These are phyloP conservation scores for Danielozyma ontarioensis DNA, from an alignment of 805 yeast species.

Conservation along the genomic window DNA sequence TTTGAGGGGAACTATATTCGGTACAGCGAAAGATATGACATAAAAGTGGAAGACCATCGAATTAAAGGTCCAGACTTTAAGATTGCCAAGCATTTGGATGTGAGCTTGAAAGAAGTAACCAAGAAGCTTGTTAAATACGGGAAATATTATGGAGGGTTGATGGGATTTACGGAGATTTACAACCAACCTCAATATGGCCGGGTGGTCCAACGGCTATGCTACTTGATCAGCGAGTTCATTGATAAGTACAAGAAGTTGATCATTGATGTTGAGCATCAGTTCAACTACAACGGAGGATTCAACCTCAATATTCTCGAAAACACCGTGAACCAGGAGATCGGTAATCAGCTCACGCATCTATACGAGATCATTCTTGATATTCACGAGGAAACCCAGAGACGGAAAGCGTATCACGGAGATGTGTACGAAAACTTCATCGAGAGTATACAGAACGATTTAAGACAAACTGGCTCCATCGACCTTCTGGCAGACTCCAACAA, in stretches of 20 bases:
- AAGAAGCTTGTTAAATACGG: constrained; percentile 59
- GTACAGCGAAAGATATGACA: constrained; percentile 58
- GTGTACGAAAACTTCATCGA: constrained; percentile 28
- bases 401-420: constrained; percentile 16
- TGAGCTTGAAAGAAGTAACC: constrained; percentile 66
- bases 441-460: constrained; percentile 36
- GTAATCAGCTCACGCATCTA: constrained; percentile 43
- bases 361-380: constrained; percentile 53
- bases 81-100: constrained; percentile 67
- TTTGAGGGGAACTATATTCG: constrained; percentile 75
- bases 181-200: constrained; percentile 56
- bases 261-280: constrained; percentile 49
- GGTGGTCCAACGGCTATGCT: constrained; percentile 69
- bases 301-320: constrained; percentile 55
- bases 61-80: constrained; percentile 71
- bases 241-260: constrained; percentile 23
- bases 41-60: constrained; percentile 31
- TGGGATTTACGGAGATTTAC: constrained; percentile 57
- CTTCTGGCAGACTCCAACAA: constrained; percentile 45
- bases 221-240: constrained; percentile 38
- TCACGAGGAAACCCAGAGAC: constrained; percentile 41
- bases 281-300: constrained; percentile 43
- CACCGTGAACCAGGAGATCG: constrained; percentile 19
- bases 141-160: constrained; percentile 53
- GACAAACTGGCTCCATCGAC: constrained; percentile 43